Base-by-base conservation (phyloP, 2,329 filamentous ascomycete genomes). In the Parascedosporium putredinis region DNA sequence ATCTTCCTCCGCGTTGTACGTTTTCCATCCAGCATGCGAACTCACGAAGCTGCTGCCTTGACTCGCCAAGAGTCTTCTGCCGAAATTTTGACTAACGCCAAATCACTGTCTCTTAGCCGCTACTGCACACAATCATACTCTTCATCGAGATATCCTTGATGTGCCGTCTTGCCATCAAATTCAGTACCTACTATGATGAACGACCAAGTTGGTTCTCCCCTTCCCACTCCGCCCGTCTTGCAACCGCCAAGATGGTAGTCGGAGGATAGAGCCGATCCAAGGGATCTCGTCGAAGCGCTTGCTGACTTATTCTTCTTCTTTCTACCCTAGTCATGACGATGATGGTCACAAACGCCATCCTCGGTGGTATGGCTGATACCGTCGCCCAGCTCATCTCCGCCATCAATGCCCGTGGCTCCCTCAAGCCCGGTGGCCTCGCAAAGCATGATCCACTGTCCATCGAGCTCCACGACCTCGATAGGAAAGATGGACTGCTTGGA, bases 301-400 rank as follows among this genome's bases (percentile, higher is more conserved):
- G 12, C 46, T 50, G 25, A 50, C 47, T 2, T n/a, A n/a, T 2
- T 14, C 7, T 50, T 42, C 14, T 12, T 40, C n/a, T 31, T 2
- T 24, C 36, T 27, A 25, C 7, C 23, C 52, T 63, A 86, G 87
- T 98, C 38, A 79, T 98, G 60, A 98, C 93, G 54, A 98, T 95
- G 68, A 98, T 98, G 91, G 88, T 96, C 63, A 95, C 91, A 65
- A 98, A 98, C 71, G 87, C 93, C 57, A 84, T 97, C 51, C 81
- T 98, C 52, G 89, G 88, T 70, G 93, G 93, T 59, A 84, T 98
- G 58, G 93, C 93, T 67, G 93, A 98, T 67, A 97, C 93, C 29
- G 88, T 95, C 45, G 93, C 93, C 52, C 93, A 98, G 67, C 83
- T 86, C 52, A 86, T 98, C 63, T 95, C 93, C 3, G 81, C 89